phyloP scores from a whole-genome alignment of 331 rosid genomes.

The Quercus phellos region DNA sequence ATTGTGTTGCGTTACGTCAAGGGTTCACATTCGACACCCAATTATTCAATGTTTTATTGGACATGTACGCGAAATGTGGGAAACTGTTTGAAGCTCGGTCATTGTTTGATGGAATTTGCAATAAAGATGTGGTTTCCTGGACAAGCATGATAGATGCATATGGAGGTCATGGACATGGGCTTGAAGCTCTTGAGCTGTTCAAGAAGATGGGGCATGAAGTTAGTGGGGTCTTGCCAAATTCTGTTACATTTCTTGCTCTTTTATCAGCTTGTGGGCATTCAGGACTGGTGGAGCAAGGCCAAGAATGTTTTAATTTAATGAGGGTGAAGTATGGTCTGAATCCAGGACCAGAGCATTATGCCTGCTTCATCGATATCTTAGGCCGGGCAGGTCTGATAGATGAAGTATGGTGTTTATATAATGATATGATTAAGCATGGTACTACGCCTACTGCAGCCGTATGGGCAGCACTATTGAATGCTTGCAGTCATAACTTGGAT shows the following conservation, averaged over 20 bases:
- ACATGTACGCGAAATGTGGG: conserved; percentile 69
- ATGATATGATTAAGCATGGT: conserved; percentile 33
- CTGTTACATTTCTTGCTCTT: conserved; percentile 50
- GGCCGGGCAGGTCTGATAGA: conserved; percentile 54
- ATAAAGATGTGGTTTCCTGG: conserved; percentile 53
- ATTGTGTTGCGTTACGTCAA: conserved; percentile 47
- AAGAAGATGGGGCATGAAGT: conserved; percentile 30
- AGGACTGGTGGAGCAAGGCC: conserved; percentile 62
- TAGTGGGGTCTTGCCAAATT: conserved; percentile 46
- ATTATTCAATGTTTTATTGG: conserved; percentile 46
- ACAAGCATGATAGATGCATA: conserved; percentile 65
- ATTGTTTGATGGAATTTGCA: conserved; percentile 32
- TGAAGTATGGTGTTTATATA: conserved; percentile 43
- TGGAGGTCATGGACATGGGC: conserved; percentile 54
- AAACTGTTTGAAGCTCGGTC: conserved; percentile 32
- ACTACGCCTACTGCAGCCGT: conserved; percentile 33
- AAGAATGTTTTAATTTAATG: conserved; percentile 33
- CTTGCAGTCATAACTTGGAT: conserved; percentile 43
- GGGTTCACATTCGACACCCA: conserved; percentile 43
- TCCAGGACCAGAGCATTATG: conserved; percentile 49
- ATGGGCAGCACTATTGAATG: conserved; percentile 57
- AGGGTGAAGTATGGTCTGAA: conserved; percentile 42
- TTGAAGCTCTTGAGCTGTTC: conserved; percentile 44
- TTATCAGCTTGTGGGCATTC: conserved; percentile 63
- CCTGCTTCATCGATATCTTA: conserved; percentile 51